A percentile compares a stretch with the other conserved stretches of the same genome.
Conservation (phyloP, 2,329 filamentous ascomycete genomes). For the Arthrocladium fulminans region DNA sequence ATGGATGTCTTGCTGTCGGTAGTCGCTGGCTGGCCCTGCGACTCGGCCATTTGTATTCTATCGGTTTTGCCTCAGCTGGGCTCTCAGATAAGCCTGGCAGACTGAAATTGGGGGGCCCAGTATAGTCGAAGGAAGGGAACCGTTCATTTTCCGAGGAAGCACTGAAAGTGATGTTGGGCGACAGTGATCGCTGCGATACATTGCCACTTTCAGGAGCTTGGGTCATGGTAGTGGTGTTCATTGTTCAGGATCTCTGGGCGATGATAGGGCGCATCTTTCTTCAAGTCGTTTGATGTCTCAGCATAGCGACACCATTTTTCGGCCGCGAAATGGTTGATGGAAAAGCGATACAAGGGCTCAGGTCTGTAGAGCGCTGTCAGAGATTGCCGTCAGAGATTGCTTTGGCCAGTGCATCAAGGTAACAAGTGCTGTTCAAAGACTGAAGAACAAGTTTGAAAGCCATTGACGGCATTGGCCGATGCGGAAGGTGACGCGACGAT, state of each 20-base stretch:
- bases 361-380: too few relatives aligned
- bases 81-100: slow-evolving; percentile 17
- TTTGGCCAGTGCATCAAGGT: neutral
- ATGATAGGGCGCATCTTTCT: neutral
- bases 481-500: neutral
- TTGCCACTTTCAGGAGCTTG: slow-evolving; percentile 19
- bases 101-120: slow-evolving; percentile 14
- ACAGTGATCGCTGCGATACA: slow-evolving; percentile 18
- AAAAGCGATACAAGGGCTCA: too few relatives aligned
- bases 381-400: too few relatives aligned
- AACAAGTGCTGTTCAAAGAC: neutral
- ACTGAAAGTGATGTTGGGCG: slow-evolving; percentile 16
- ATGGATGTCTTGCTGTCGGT: slow-evolving; percentile 5
- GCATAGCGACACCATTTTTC: neutral
- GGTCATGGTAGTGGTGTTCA: slow-evolving; percentile 20
- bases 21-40: slow-evolving; percentile 43
- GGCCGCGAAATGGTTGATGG: too few relatives aligned
- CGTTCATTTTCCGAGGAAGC: slow-evolving; percentile 32
- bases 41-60: slow-evolving; percentile 52
- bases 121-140: slow-evolving; percentile 35
- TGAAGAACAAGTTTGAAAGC: neutral
- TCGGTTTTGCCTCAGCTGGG: slow-evolving; percentile 25
- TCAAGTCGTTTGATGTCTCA: neutral
- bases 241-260: neutral
- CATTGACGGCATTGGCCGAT: neutral